A percentile compares a stretch with the other conserved stretches of the same genome.
phyloP scores from a whole-genome alignment of 2,329 filamentous ascomycete species.

The Trichophyton mentagrophytes region DNA sequence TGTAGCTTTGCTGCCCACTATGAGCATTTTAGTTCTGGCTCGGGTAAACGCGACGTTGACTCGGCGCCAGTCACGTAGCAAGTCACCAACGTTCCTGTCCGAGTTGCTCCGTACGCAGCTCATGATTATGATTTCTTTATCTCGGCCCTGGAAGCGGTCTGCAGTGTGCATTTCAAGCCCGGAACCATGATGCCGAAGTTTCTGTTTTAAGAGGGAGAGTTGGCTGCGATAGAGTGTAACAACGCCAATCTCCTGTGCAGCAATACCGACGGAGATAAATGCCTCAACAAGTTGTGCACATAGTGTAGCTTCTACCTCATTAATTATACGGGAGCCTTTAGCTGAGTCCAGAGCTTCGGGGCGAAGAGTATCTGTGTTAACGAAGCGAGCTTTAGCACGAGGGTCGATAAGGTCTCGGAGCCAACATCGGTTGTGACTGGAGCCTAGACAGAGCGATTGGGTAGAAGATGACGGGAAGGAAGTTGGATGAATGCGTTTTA shows the following conservation, averaged over 20 bases:
- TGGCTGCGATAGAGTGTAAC: slow-evolving; percentile 97
- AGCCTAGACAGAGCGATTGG: slow-evolving; percentile 43
- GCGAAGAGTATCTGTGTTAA: slow-evolving; percentile 72
- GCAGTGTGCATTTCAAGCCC: slow-evolving; percentile 91
- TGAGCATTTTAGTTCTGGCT: slow-evolving; percentile 79
- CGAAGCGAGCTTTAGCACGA: slow-evolving; percentile 62
- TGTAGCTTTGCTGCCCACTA: slow-evolving; percentile 71
- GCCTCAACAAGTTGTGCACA: slow-evolving; percentile 68
- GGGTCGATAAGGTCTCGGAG: slow-evolving; percentile 59
- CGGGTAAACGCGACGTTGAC: slow-evolving; percentile 95
- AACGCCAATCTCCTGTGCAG: slow-evolving; percentile 68
- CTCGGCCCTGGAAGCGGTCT: slow-evolving; percentile 89
- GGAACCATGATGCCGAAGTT: slow-evolving; percentile 45
- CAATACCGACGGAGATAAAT: slow-evolving; percentile 62
- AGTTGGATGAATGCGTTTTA: slow-evolving; percentile 45
- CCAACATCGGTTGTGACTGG: slow-evolving; percentile 52
- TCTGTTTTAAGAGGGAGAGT: slow-evolving; percentile 66
- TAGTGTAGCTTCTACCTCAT: slow-evolving; percentile 66
- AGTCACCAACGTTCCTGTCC: slow-evolving; percentile 67
- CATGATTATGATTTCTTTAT: slow-evolving; percentile 85
- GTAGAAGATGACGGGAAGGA: slow-evolving; percentile 10
- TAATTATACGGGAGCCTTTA: slow-evolving; percentile 76
- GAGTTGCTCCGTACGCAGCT: slow-evolving; percentile 82
- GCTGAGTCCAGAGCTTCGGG: slow-evolving; percentile 49
- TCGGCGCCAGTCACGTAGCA: slow-evolving; percentile 79